Base-by-base conservation (phyloP, 768 basidiomycete genomes). In the Trametes villosa region DNA sequence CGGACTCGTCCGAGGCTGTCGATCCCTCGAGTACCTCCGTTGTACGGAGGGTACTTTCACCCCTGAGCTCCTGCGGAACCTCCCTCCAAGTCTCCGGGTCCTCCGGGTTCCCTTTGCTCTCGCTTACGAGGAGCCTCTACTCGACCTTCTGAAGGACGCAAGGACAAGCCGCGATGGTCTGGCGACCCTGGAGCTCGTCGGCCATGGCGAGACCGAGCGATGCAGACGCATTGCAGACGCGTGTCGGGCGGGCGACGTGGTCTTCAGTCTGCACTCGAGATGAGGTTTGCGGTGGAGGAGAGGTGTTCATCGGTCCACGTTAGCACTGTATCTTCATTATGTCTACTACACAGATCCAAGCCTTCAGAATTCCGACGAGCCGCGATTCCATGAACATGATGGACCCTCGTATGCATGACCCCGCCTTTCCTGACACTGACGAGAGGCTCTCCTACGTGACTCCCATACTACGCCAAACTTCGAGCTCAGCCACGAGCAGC, bases 11-110 rank as follows among this genome's bases (percentile, higher is more conserved):
- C 51, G 44, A 24, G 36, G 24, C 12, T 53, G 26, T 24, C 27
- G 9, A 4, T 40, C 59, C 11, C 52, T 60, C 18, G 44, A 60
- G 27, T 29, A 47, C 52, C 42, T 60, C 18, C 36, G 44, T 15
- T 53, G 59, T 9, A 26, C 31, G 4, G 26, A 29, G 51, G 59
- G 52, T 11, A 33, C 45, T n/a, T 53, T 47, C 41, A 51, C 48
- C n/a, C 18, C 44, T 17, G 44, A 34, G 1, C 18, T 60, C 2
- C 41, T 53, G 45, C 18, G 24, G 4, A 20, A 17, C 5, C 8
- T 60, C 8, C 51, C 59, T 17, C n/a, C 52, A 4, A 40, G 24
- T 9, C 51, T 60, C 12, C 17, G 27, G 33, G 13, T n/a, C 8
- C 52, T 60, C 46, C 15, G 8, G n/a, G 18, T 60, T 6, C 24